Base-by-base conservation (phyloP, 352 stramenopile species). In the Phytophthora lateralis region DNA sequence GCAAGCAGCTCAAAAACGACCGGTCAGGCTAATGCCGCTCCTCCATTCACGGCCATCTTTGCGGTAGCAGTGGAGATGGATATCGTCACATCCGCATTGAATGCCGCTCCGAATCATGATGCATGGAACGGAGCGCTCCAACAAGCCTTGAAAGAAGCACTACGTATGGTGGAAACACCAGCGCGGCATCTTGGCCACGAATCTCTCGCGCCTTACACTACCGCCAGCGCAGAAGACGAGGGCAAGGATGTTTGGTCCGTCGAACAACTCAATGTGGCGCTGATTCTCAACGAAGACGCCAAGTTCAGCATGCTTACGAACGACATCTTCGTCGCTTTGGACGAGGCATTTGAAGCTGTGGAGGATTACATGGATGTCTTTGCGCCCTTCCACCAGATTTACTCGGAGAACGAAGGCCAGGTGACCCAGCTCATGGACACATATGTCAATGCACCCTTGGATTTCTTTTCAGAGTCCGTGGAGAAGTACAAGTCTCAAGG, bases 361-460 rank as follows among this genome's bases (percentile, higher is more conserved):
- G 82, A 92, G 18, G 84, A 96, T 15, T 98, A 98, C 63, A 77
- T 94, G 55, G 76, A 93, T 30, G 75, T 97, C 0, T 98, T 98
- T 52, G 44, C 84, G 0, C 93, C 93, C 12, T 98, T 88, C 55
- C 76, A 90, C 49, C 78, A 96, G 27, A 95, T 87, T 24, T 98
- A 85, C 60, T 66, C 73, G 0, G 80, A 94, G 34, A 98, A 98
- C 57, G 75, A 95, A 48, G 66, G 62, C 6, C 87, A 97, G 48
- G 65, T 91, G 6, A 68, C 69, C 6, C 66, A 67, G 6, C 63
- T 97, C 8, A 75, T 85, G 32, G 68, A 89, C 8, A 85, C 77
- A 2, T 97, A 93, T 53, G 71, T 88, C 20, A 69, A 76, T 4
- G 82, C 85, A 0, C 78, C 88, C 0, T 68, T 97, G 20, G 85